Base-by-base conservation (phyloP, 176 grass and related monocot species). In the Ensete glaucum region DNA sequence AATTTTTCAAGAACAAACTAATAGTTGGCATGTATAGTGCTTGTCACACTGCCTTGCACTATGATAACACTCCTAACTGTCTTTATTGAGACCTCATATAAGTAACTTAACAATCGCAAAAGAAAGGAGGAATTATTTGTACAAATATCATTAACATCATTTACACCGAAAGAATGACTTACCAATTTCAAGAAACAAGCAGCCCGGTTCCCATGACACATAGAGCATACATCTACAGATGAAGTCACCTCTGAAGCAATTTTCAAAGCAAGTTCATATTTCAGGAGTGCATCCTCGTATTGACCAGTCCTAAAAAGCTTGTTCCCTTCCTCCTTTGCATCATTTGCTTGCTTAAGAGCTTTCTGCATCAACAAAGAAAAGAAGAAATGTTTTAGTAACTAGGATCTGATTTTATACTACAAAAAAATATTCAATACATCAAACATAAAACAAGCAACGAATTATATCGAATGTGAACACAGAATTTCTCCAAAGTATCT, bases 141-240 rank as follows among this genome's bases (percentile, higher is more conserved):
- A 70, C 24, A 25, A 70, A 70, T 70, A 50, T 50, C 17, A 51
- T 70, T 1, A 50, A 53, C 11, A 65, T 65, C 17, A 51, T 52
- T 20, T 9, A 50, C 52, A 34, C 29, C 20, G 75, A 19, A 56
- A 78, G 63, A 67, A 66, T 0, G 8, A 14, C 74, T 80, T 81
- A 94, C 90, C 90, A 91, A 77, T 66, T 99, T 99, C 64, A 86
- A 84, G 85, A 99, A 99, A 79, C 91, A 99, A 67, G 93, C 82
- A 52, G 82, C 91, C 16, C 86, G 88, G 71, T 99, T 94, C 57
- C 90, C 87, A 89, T 99, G 88, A 60, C 86, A 91, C 3, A 90
- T 86, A 0, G 95, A 87, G 11, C 73, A 69, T 76, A 99, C 79
- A 69, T 97, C 90, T 79, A 87, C 88, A 56, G 84, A 53, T 69